Evolutionary conservation across 768 basidiomycete species (phyloP), one percentile per base, ranked within the genome.

Genomic region (Psilocybe cyanescens): DNA sequence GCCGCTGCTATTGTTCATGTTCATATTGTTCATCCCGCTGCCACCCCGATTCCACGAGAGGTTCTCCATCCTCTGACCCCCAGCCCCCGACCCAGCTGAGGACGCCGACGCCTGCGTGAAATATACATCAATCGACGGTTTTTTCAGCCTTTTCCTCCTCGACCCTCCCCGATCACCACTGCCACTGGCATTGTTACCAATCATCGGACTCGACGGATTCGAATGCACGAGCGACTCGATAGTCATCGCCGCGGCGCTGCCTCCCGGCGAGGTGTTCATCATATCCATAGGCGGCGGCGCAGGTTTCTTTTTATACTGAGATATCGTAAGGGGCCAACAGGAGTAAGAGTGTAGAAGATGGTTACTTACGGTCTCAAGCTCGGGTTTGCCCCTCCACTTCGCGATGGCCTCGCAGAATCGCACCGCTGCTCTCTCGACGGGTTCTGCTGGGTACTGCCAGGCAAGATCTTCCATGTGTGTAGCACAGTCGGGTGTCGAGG

Each of bases 301-400:
- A 2, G 76, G 70, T 70, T 78, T 82, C 73, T 85, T 86, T 69
- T 87, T 86, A 71, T 88, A 88, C 83, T 88, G 68, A 47, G 67
- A 48, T 63, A 70, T 68, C 62, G 69, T 70, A 67, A 73, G 68
- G 51, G 24, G 56, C 56, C 66, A 55, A 61, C 35, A 63, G 57
- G 55, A 30, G 19, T 53, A 14, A 9, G 19, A 65, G 31, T 24
- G 63, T 54, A 28, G 45, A 39, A 62, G 58, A 64, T 30, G 33
- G 46, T 58, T 46, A 69, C 82, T 69, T 61, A 91, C 91, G 3
- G 87, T 89, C 74, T 92, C 90, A 7, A 95, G 81, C 66, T 94
- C 93, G 39, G 92, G 92, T 69, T 89, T 91, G 2, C 92, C 92
- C 66, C 92, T 78, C 93, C 92, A 95, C 55, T 83, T 84, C 1